These are phyloP conservation scores for Aspergillus uvarum DNA, from an alignment of 2,329 filamentous ascomycete species.

Conservation along the genomic window DNA sequence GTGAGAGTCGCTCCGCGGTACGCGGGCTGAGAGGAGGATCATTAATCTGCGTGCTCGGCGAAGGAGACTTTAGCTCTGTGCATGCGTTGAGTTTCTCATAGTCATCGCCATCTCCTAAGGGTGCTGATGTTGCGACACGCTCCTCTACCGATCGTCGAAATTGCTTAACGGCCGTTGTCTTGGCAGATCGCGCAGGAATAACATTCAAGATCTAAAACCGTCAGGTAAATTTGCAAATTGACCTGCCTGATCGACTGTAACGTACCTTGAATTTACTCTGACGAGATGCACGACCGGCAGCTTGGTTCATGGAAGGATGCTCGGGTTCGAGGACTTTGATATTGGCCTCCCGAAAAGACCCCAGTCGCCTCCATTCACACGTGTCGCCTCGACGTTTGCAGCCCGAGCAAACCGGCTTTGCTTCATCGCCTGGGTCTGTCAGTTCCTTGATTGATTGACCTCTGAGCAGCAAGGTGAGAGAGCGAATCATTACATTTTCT, in stretches of 20 bases:
- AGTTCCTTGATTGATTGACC: not conserved
- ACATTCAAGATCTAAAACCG: slow-evolving; percentile 24
- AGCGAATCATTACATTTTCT: slow-evolving; percentile 29
- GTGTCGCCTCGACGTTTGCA: slow-evolving; percentile 31
- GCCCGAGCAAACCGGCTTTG: slow-evolving; percentile 30
- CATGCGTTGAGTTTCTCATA: too few relatives aligned
- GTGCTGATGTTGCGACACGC: not conserved
- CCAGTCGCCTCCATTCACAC: slow-evolving; percentile 33
- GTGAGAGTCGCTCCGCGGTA: not conserved
- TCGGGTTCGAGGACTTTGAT: slow-evolving; percentile 29
- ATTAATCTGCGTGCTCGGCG: not conserved
- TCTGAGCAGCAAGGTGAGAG: not conserved
- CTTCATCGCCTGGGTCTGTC: slow-evolving; percentile 28
- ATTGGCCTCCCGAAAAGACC: slow-evolving; percentile 33
- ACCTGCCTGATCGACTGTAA: too few relatives aligned
- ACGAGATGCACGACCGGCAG: slow-evolving; percentile 15
- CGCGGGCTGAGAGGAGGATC: not conserved
- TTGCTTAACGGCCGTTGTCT: not conserved
- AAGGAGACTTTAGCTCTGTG: not conserved
- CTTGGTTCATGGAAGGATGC: slow-evolving; percentile 33
- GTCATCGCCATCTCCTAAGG: too few relatives aligned
- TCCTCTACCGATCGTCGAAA: not conserved
- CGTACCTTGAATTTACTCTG: slow-evolving; percentile 27
- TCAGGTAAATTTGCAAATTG: not conserved
- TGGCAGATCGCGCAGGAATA: slow-evolving; percentile 5